These are phyloP conservation scores for Alternaria tenuissima DNA, from an alignment of 2,329 filamentous ascomycete genomes.

Conservation along the genomic window DNA sequence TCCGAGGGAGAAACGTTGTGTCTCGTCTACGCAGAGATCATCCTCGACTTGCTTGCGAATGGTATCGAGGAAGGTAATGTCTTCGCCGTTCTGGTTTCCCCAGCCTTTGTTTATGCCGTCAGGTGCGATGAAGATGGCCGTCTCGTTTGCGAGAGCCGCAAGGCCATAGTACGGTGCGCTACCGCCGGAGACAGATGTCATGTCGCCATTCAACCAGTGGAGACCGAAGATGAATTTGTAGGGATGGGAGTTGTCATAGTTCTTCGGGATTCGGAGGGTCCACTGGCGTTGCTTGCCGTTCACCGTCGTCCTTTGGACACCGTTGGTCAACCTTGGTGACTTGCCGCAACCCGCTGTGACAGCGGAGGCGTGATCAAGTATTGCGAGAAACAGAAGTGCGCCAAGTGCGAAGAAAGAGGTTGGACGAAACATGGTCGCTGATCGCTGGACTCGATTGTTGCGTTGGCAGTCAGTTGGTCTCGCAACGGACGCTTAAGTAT, in stretches of 20 bases:
- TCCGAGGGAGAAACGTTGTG: slow-evolving; percentile 55
- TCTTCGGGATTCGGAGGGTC: slow-evolving; percentile 42
- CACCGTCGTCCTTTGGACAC: slow-evolving; percentile 30
- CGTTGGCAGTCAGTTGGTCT: background rate
- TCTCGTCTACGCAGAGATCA: slow-evolving; percentile 55
- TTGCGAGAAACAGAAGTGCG: slow-evolving; percentile 14
- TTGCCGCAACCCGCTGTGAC: slow-evolving; percentile 27
- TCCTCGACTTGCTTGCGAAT: slow-evolving; percentile 51
- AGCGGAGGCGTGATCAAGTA: slow-evolving; percentile 15
- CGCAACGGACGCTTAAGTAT: slow-evolving; percentile 5
- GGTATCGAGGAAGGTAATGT: slow-evolving; percentile 53
- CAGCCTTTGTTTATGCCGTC: slow-evolving; percentile 53
- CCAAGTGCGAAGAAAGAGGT: slow-evolving; percentile 16
- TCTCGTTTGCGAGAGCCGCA: slow-evolving; percentile 45
- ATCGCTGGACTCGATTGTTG: background rate
- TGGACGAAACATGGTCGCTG: slow-evolving; percentile 16
- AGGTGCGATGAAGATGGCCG: slow-evolving; percentile 56
- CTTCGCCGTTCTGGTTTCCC: slow-evolving; percentile 55
- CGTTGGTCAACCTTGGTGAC: slow-evolving; percentile 18
- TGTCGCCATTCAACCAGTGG: slow-evolving; percentile 54
- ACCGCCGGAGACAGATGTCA: slow-evolving; percentile 45
- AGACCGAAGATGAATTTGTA: slow-evolving; percentile 56
- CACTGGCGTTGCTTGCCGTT: slow-evolving; percentile 26
- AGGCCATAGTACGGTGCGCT: slow-evolving; percentile 53
- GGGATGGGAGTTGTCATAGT: slow-evolving; percentile 52